Evolutionary conservation across 371 early-diverging fungal genomes (phyloP).

Genomic region (Mucor saturninus): DNA sequence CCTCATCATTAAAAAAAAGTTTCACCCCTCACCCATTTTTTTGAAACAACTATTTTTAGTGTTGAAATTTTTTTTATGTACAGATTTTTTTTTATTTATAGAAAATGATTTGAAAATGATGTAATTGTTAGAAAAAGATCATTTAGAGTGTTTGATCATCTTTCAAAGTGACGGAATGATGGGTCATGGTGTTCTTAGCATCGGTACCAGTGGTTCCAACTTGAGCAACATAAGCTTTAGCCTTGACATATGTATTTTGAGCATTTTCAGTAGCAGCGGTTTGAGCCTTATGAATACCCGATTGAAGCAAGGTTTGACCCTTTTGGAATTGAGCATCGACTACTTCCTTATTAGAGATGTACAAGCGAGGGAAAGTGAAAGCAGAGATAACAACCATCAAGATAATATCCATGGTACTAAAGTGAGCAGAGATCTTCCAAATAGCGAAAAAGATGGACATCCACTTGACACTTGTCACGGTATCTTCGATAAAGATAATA

Average conservation of each 20-base stretch:
- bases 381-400: conserved; percentile 34
- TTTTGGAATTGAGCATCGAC: conserved; percentile 49
- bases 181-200: conserved; percentile 35
- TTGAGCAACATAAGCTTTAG: conserved; percentile 30
- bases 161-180: conserved; percentile 24
- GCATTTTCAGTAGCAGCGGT: conserved; percentile 23
- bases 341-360: conserved; percentile 46
- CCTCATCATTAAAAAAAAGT: neutral
- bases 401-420: conserved; percentile 38
- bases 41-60: neutral
- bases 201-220: conserved; percentile 42
- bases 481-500: conserved; percentile 50
- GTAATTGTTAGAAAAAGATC: neutral
- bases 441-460: conserved; percentile 38
- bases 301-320: conserved; percentile 35
- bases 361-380: conserved; percentile 45
- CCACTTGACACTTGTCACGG: conserved; percentile 46
- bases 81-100: conserved; percentile 6
- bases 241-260: conserved; percentile 28
- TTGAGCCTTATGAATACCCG: conserved; percentile 26
- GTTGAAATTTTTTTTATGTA: conserved; percentile 9
- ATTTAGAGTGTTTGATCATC: conserved; percentile 21
- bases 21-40: neutral
- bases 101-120: neutral
- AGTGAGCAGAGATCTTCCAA: conserved; percentile 47